Conservation (phyloP, 129 eudicot species). For the Chrysanthemum seticuspe region DNA sequence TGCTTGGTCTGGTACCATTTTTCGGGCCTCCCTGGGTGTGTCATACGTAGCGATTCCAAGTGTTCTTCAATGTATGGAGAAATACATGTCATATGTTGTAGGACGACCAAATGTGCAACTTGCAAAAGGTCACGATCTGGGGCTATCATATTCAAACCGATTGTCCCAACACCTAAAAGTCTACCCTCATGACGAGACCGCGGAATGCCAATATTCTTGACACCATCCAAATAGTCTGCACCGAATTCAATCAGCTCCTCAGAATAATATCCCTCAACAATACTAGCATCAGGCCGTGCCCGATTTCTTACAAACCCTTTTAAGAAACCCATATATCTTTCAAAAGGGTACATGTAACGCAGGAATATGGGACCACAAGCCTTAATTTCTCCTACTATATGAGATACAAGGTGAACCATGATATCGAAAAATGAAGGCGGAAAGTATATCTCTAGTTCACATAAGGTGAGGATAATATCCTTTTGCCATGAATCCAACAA, state of each 20-base stretch:
- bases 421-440: too few relatives aligned
- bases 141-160: not conserved
- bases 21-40: not conserved
- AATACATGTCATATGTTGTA: not conserved
- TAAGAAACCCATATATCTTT: not conserved
- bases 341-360: conserved; percentile 8
- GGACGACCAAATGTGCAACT: not conserved
- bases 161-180: not conserved
- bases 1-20: not conserved
- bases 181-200: not conserved
- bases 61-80: conserved; percentile 5
- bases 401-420: too few relatives aligned
- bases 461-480: too few relatives aligned
- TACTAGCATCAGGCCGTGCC: not conserved
- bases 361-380: not conserved
- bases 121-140: not conserved
- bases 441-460: too few relatives aligned
- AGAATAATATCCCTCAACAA: not conserved
- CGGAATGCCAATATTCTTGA: not conserved
- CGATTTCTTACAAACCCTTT: not conserved
- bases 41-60: not conserved
- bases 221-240: not conserved
- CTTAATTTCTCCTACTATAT: too few relatives aligned
- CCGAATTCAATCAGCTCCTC: not conserved
- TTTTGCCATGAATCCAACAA: too few relatives aligned